These are phyloP conservation scores for Magnusiomyces suaveolens DNA, from an alignment of 1,139 yeast genomes.

Conservation along the genomic window DNA sequence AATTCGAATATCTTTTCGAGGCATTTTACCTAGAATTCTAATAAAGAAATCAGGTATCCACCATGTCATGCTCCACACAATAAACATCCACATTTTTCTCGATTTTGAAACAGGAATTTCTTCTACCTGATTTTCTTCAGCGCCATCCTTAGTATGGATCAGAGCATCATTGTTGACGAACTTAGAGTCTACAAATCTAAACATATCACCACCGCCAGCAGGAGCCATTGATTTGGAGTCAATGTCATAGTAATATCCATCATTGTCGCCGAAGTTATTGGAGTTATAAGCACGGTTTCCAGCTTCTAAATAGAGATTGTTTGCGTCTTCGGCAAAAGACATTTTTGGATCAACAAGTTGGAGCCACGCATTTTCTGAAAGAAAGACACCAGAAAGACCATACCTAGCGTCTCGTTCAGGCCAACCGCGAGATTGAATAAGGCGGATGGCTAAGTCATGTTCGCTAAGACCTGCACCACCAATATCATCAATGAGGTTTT, in stretches of 20 bases:
- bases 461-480: conserved; percentile 21
- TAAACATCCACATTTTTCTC: conserved; percentile 31
- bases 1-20: conserved; percentile 33
- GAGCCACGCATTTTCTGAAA: conserved; percentile 36
- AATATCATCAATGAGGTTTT: conserved; percentile 11
- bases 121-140: conserved; percentile 31
- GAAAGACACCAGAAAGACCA: conserved; percentile 35
- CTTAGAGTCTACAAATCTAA: conserved; percentile 26
- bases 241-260: conserved; percentile 29
- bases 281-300: conserved; percentile 17
- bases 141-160: conserved; percentile 28
- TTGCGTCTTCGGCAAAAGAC: conserved; percentile 28
- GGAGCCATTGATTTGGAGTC: conserved; percentile 30
- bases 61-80: conserved; percentile 34
- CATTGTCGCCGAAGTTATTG: conserved; percentile 24
- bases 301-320: conserved; percentile 24
- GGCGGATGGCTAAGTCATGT: conserved; percentile 29
- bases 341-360: conserved; percentile 34
- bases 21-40: conserved; percentile 30
- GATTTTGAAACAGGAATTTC: conserved; percentile 23
- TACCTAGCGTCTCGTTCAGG: conserved; percentile 33
- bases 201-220: conserved; percentile 31
- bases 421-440: conserved; percentile 31
- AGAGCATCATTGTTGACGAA: conserved; percentile 26
- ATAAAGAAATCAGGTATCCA: conserved; percentile 35